Conservation (phyloP, 768 basidiomycete species). For the Phaeolepiota aurea region DNA sequence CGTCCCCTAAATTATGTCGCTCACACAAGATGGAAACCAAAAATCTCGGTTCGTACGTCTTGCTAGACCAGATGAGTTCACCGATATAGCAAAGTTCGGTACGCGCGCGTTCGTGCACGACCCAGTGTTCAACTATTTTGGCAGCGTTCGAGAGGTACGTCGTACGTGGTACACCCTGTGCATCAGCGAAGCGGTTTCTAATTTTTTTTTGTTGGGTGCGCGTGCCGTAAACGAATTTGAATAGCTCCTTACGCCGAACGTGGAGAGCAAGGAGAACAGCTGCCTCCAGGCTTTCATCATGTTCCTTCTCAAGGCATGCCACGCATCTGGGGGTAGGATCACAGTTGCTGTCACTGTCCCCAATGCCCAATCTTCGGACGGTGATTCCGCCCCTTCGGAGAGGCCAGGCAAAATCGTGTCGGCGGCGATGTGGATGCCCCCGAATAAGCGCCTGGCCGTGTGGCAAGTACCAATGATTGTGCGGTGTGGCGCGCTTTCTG, state of each 20-base stretch:
- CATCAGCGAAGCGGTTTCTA: not conserved
- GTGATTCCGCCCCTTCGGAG: too few relatives aligned
- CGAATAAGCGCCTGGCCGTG: slow-evolving; percentile 12
- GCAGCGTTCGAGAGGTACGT: slow-evolving; percentile 14
- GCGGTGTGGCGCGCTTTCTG: slow-evolving; percentile 10
- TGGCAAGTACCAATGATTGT: slow-evolving; percentile 13
- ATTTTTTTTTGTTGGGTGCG: not conserved
- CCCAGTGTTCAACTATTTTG: slow-evolving; percentile 20
- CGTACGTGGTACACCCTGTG: not conserved
- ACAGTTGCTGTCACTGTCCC: slow-evolving; percentile 12
- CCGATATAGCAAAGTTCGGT: slow-evolving; percentile 10
- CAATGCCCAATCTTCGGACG: slow-evolving; percentile 1
- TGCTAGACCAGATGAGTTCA: slow-evolving; percentile 16
- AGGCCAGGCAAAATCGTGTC: slow-evolving; percentile 16
- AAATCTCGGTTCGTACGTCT: slow-evolving; percentile 3
- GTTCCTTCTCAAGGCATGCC: slow-evolving; percentile 13
- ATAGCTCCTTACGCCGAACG: slow-evolving; percentile 12
- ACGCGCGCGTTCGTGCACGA: slow-evolving; percentile 17
- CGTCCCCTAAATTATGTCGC: too few relatives aligned
- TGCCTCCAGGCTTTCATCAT: slow-evolving; percentile 9
- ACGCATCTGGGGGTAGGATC: slow-evolving; percentile 15
- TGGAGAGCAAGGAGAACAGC: slow-evolving; percentile 7
- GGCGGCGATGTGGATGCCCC: slow-evolving; percentile 18
- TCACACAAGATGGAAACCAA: not conserved
- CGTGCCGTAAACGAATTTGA: too few relatives aligned